Evolutionary conservation across 345 rosid genomes (phyloP), one percentile per base, ranked within the genome.

Genomic region (Pseudoturritis turrita): DNA sequence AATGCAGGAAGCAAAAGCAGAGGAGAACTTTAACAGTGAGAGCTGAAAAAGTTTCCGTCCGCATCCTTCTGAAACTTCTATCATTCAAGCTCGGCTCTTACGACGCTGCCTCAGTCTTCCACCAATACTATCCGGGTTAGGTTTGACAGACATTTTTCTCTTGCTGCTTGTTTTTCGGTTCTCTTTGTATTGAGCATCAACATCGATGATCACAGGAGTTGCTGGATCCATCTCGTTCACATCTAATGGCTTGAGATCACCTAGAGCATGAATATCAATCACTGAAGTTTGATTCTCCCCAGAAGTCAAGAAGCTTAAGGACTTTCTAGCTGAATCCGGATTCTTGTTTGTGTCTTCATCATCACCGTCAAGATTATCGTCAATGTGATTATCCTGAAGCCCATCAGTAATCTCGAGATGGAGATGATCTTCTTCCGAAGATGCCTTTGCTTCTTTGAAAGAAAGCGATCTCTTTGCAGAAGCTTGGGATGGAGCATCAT

Each of bases 381-480:
- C 57, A 35, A 40, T 51, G n/a, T 53, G 50, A 39, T 23, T 11
- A 5, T 77, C 83, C 39, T 44, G 81, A 68, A 12, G 25, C 49
- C 64, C 64, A 70, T 63, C 65, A 39, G 47, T 39, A 41, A 55
- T 40, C 23, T 44, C 13, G 7, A 53, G 62, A 43, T 29, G 62
- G 70, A 58, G 53, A 57, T n/a, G 51, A 59, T 33, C 25, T 31
- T 54, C 77, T 28, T 49, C 11, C 3, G 66, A 40, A 56, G 68
- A 41, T 60, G 31, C 78, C 68, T 82, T 80, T 43, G 15, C 46
- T 19, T 71, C 78, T 17, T 83, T 63, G 66, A 86, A 89, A 73
- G 87, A 79, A 47, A 89, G 76, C 4, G 86, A 81, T 68, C 89
- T 81, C 83, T 82, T 88, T 46, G 85, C 95, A 72, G 90, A 85